These are phyloP conservation scores for Paramarasmius palmivorus DNA, from an alignment of 1,284 basidiomycete genomes.

Conservation along the genomic window DNA sequence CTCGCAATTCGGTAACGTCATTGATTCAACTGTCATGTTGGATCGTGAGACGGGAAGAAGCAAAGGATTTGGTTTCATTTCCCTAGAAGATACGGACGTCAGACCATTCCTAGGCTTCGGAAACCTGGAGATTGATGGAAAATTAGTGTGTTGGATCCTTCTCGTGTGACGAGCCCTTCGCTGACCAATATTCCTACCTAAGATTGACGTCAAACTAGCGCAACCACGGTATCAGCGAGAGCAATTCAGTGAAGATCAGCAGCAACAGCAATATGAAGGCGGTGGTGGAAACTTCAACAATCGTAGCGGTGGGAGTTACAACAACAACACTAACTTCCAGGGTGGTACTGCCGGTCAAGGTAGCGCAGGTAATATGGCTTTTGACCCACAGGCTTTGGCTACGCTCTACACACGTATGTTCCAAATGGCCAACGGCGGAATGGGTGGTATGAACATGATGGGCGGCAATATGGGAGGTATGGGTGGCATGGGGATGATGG, in stretches of 20 bases:
- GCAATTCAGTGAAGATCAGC: constrained; percentile 18
- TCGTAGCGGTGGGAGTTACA: constrained; percentile 25
- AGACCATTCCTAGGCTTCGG: constrained; percentile 84
- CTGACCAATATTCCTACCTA: background rate
- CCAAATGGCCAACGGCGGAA: constrained; percentile 60
- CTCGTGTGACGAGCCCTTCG: constrained; percentile 9
- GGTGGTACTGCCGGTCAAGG: background rate
- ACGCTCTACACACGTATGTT: constrained; percentile 84
- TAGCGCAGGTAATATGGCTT: constrained; percentile 34
- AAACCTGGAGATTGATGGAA: constrained; percentile 90
- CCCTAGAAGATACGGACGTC: constrained; percentile 88
- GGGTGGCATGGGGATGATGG: constrained; percentile 2
- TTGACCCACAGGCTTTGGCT: constrained; percentile 81
- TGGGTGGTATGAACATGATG: constrained; percentile 32
- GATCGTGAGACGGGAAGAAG: constrained; percentile 95
- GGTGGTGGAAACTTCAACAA: constrained; percentile 19
- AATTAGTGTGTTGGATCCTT: constrained; percentile 58
- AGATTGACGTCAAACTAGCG: constrained; percentile 96
- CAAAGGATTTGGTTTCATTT: constrained; percentile 98
- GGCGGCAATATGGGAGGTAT: constrained; percentile 34
- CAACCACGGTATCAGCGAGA: constrained; percentile 85
- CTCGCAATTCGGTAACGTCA: constrained; percentile 88
- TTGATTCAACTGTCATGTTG: constrained; percentile 98
- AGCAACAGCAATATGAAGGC: constrained; percentile 19
- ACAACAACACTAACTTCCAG: constrained; percentile 15